phyloP scores from a whole-genome alignment of 768 basidiomycete species.

The Suillus subluteus region DNA sequence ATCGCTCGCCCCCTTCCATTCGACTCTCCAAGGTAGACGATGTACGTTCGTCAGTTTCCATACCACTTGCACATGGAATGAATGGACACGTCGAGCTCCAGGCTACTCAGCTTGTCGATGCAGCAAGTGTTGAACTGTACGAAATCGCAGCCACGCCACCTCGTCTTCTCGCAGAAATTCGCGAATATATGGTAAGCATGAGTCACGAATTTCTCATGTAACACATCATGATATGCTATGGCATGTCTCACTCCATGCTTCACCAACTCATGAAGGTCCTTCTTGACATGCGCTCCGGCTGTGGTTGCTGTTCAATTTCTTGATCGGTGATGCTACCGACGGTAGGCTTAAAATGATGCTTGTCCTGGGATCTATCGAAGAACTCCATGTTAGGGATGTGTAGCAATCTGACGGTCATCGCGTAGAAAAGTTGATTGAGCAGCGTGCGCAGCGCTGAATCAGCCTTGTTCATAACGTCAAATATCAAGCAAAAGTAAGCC shows the following conservation, averaged over 20 bases:
- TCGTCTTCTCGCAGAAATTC: conserved; percentile 9
- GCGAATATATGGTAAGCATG: too few species aligned
- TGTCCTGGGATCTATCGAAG: conserved; percentile 6
- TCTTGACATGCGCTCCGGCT: neutral
- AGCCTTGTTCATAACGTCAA: neutral
- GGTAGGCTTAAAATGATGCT: conserved; percentile 7
- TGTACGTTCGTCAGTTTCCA: neutral
- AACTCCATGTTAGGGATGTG: neutral
- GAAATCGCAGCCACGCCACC: conserved; percentile 6
- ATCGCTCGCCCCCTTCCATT: neutral
- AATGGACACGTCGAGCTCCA: conserved; percentile 19
- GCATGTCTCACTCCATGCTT: conserved; percentile 6
- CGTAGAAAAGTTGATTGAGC: conserved; percentile 9
- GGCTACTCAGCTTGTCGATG: conserved; percentile 17
- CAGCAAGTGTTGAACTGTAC: conserved; percentile 16
- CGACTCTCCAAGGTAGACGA: neutral
- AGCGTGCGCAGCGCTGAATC: neutral
- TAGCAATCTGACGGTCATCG: neutral
- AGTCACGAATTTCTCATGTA: neutral
- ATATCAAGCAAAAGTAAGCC: neutral
- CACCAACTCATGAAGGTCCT: neutral
- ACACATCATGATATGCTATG: neutral
- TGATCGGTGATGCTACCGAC: conserved; percentile 2
- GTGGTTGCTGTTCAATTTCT: neutral
- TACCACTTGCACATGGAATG: conserved; percentile 23